Evolutionary conservation across 1,284 basidiomycete species (phyloP).

Genomic region (Apiotrichum montevideense): DNA sequence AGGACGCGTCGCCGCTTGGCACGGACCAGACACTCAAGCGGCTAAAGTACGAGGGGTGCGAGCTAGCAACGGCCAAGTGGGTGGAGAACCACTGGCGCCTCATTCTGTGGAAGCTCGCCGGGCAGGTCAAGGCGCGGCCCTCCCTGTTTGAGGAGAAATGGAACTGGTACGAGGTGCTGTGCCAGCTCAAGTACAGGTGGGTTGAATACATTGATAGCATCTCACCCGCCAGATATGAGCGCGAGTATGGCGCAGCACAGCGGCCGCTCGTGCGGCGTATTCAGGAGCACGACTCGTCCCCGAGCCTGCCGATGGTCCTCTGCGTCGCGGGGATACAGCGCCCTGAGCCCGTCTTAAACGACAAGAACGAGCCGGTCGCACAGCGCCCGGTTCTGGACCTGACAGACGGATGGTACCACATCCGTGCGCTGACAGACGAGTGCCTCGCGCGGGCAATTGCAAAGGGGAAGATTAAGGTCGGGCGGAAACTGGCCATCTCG

Average conservation of each 20-base stretch:
- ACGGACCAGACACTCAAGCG: conserved; percentile 22
- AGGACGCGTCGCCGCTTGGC: conserved; percentile 20
- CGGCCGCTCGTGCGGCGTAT: conserved; percentile 66
- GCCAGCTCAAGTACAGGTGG: conserved; percentile 80
- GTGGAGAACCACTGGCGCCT: conserved; percentile 85
- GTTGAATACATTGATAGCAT: conserved; percentile 15
- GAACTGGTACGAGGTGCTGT: conserved; percentile 70
- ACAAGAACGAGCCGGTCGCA: conserved; percentile 46
- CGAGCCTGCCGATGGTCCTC: conserved; percentile 65
- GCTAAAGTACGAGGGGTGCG: conserved; percentile 29
- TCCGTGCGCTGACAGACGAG: conserved; percentile 69
- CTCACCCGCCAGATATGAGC: conserved; percentile 65
- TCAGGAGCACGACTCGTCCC: conserved; percentile 59
- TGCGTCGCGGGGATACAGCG: conserved; percentile 69
- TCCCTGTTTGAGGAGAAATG: conserved; percentile 58
- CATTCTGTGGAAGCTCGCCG: conserved; percentile 91
- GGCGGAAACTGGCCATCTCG: conserved; percentile 73
- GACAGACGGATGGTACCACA: conserved; percentile 92
- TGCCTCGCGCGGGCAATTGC: conserved; percentile 64
- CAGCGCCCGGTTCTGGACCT: conserved; percentile 59
- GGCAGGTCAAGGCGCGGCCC: conserved; percentile 68
- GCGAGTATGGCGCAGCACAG: conserved; percentile 70
- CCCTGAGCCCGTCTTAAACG: conserved; percentile 46
- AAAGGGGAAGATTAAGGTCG: conserved; percentile 62
- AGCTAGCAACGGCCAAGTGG: conserved; percentile 54